phyloP scores from a whole-genome alignment of 2,329 filamentous ascomycete species.

The Ambrosiella beaveri region DNA sequence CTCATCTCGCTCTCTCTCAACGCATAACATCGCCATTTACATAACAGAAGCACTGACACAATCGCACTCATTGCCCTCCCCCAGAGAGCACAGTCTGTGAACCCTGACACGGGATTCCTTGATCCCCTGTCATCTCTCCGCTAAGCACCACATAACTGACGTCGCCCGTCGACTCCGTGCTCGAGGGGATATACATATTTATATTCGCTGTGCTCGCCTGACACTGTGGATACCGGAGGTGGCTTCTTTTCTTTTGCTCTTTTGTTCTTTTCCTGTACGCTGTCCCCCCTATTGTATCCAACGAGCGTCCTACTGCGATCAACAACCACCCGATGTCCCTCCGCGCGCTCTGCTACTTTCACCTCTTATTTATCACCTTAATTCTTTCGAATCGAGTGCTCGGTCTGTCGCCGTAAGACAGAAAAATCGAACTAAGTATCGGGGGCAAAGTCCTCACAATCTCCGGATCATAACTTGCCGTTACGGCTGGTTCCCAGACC shows the following conservation, averaged over 20 bases:
- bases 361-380: not conserved
- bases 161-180: not conserved
- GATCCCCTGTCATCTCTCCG: not conserved
- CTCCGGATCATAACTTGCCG: not conserved
- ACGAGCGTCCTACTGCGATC: too few relatives aligned
- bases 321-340: not conserved
- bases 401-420: not conserved
- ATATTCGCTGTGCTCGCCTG: not conserved
- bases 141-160: not conserved
- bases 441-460: not conserved
- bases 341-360: not conserved
- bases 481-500: not conserved
- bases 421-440: not conserved
- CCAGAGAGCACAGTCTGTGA: not conserved
- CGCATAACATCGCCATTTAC: not conserved
- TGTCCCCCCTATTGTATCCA: too few relatives aligned
- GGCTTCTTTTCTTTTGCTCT: not conserved
- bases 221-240: not conserved
- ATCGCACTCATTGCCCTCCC: not conserved
- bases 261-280: not conserved
- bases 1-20: not conserved
- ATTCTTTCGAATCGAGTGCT: not conserved
- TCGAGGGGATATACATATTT: not conserved
- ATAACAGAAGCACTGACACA: not conserved
- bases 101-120: not conserved